Percentiles rank a stretch among this genome's conserved stretches.
phyloP scores from a whole-genome alignment of 768 basidiomycete species.

The Boletus sp. region DNA sequence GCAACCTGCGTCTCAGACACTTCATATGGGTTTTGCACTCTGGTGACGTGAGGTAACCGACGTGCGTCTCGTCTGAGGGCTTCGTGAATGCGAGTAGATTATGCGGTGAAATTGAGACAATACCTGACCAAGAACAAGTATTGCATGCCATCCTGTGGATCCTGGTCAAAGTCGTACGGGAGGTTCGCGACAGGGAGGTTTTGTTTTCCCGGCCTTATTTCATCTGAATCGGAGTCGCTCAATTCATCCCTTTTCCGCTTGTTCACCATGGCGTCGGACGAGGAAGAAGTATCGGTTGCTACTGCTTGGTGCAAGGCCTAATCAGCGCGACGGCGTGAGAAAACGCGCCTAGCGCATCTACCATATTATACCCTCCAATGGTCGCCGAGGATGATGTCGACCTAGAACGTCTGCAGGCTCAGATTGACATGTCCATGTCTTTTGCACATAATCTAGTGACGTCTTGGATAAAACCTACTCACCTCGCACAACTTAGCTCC shows the following conservation, averaged over 20 bases:
- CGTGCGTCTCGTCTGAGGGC: slow-evolving; percentile 65
- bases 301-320: not conserved
- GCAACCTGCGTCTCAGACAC: slow-evolving; percentile 28
- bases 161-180: slow-evolving; percentile 62
- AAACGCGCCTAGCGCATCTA: slow-evolving; percentile 1
- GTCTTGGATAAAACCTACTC: slow-evolving; percentile 69
- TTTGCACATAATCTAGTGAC: slow-evolving; percentile 70
- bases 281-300: not conserved
- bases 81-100: slow-evolving; percentile 9
- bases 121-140: slow-evolving; percentile 84
- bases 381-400: slow-evolving; percentile 58
- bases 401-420: slow-evolving; percentile 71
- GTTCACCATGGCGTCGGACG: slow-evolving; percentile 20
- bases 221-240: slow-evolving; percentile 59
- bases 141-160: slow-evolving; percentile 70
- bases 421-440: slow-evolving; percentile 78
- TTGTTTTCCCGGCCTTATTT: slow-evolving; percentile 62
- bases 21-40: slow-evolving; percentile 70
- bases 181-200: slow-evolving; percentile 80
- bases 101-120: slow-evolving; percentile 8
- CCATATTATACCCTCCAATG: slow-evolving; percentile 20
- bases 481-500: slow-evolving; percentile 38
- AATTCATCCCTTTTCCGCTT: slow-evolving; percentile 58
- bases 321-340: slow-evolving; percentile 17
- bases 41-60: slow-evolving; percentile 58